Base-by-base conservation (phyloP, 176 grass and related monocot species). In the Musa schizocarpa region DNA sequence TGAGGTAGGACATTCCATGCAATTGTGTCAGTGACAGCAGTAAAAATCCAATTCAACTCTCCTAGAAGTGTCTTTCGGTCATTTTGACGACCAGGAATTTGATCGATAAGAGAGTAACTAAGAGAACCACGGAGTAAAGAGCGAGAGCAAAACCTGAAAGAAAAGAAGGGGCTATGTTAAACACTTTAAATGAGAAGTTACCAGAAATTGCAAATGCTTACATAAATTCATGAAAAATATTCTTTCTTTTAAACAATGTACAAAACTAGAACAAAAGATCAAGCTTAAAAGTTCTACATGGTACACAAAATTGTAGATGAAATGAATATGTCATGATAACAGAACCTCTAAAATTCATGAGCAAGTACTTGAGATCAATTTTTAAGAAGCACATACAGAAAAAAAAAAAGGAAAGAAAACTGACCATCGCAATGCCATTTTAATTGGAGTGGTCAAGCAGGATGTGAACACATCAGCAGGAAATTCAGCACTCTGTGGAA, bases 41-140 rank as follows among this genome's bases (percentile, higher is more conserved):
- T 99, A 74, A 94, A 94, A 94, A 99, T 99, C 95, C 95, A 99
- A 80, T 99, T 99, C 52, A 99, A 79, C 76, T 99, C 95, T 24
- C 95, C 95, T 34, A 99, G 78, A 72, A 99, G 90, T 49, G 95
- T 99, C 91, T 89, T 99, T 48, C 95, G 90, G 71, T 99, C 95
- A 89, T 94, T 99, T 89, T 94, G 95, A 53, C 90, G 79, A 73
- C 95, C 95, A 80, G 95, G 95, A 56, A 99, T 94, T 91, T 86
- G 80, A 54, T 99, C 88, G 58, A 94, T 99, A 62, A 92, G 82
- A 72, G 82, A 81, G 24, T 68, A 73, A 50, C 85, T 79, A 80
- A 99, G 78, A 73, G 90, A 89, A 89, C 77, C 88, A 85, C 2
- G 48, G 67, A 99, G 88, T 69, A 99, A 76, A 9, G 95, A 89